Conservation (phyloP, 352 stramenopile species). For the Phytophthora citricola region DNA sequence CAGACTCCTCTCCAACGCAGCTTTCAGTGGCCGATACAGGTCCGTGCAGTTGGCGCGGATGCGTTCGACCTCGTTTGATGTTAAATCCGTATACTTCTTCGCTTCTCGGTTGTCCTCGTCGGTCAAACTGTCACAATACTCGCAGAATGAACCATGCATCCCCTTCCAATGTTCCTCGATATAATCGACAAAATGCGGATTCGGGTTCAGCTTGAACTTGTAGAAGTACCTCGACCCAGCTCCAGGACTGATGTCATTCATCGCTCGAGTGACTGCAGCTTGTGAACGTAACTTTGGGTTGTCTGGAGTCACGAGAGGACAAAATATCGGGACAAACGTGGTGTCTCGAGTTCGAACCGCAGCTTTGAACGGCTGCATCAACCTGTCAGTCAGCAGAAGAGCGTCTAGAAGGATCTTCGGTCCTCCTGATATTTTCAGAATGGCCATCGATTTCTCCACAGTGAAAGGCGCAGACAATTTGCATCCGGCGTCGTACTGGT, state of each 20-base stretch:
- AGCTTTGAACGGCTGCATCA: slow-evolving; percentile 14
- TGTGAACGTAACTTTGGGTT: background rate
- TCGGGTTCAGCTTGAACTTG: slow-evolving; percentile 24
- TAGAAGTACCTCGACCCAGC: slow-evolving; percentile 28
- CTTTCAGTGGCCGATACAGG: slow-evolving; percentile 20
- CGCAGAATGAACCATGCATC: slow-evolving; percentile 10
- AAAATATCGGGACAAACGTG: slow-evolving; percentile 8
- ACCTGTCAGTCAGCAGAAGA: slow-evolving; percentile 12
- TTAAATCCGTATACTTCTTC: slow-evolving; percentile 9
- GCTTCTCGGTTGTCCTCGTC: background rate
- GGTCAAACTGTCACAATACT: slow-evolving; percentile 27
- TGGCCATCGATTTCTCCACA: slow-evolving; percentile 17
- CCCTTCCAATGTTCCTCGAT: slow-evolving; percentile 28
- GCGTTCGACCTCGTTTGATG: background rate
- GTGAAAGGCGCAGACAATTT: slow-evolving; percentile 3
- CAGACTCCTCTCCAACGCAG: slow-evolving; percentile 11
- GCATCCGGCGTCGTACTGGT: slow-evolving; percentile 11
- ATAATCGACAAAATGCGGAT: slow-evolving; percentile 16
- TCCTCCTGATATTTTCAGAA: slow-evolving; percentile 18
- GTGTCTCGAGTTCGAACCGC: slow-evolving; percentile 3
- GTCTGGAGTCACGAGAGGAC: slow-evolving; percentile 3
- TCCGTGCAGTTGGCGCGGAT: slow-evolving; percentile 15
- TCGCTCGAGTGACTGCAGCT: slow-evolving; percentile 22
- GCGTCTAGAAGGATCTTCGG: slow-evolving; percentile 11
- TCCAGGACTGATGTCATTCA: slow-evolving; percentile 17